phyloP scores from a whole-genome alignment of 2,329 filamentous ascomycete genomes.

The Exophiala lecanii-corni region DNA sequence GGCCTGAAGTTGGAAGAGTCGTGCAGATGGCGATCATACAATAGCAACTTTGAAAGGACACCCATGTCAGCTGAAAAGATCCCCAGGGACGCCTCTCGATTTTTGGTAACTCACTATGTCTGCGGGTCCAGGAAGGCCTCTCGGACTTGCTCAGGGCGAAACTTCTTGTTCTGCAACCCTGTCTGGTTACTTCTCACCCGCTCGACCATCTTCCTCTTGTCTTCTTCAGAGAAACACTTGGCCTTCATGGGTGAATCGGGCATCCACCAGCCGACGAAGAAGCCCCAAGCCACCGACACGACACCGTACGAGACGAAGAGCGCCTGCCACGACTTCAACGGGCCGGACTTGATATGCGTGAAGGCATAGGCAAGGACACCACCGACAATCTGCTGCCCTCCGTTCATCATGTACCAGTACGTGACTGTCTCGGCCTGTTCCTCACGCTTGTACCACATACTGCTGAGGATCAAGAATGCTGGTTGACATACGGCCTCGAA shows the following conservation, averaged over 20 bases:
- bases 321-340: conserved; percentile 62
- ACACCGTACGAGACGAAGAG: conserved; percentile 64
- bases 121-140: conserved; percentile 63
- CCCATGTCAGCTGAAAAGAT: too few relatives aligned
- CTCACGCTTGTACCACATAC: conserved; percentile 67
- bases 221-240: conserved; percentile 62
- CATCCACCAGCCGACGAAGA: conserved; percentile 60
- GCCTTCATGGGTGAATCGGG: conserved; percentile 68
- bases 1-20: conserved; percentile 66
- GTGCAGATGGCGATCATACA: conserved; percentile 64
- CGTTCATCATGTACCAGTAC: conserved; percentile 77
- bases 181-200: conserved; percentile 59
- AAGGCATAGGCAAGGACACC: conserved; percentile 60
- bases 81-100: too few relatives aligned
- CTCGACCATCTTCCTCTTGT: conserved; percentile 61
- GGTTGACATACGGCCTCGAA: conserved; percentile 69
- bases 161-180: conserved; percentile 55
- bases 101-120: conserved; percentile 48
- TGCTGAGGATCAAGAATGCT: conserved; percentile 61
- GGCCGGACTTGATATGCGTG: conserved; percentile 48
- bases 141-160: conserved; percentile 50
- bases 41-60: conserved; percentile 47
- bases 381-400: conserved; percentile 68
- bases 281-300: conserved; percentile 59
- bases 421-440: conserved; percentile 64